Evolutionary conservation across 345 rosid genomes (phyloP).

Genomic region (Triadica sebifera): DNA sequence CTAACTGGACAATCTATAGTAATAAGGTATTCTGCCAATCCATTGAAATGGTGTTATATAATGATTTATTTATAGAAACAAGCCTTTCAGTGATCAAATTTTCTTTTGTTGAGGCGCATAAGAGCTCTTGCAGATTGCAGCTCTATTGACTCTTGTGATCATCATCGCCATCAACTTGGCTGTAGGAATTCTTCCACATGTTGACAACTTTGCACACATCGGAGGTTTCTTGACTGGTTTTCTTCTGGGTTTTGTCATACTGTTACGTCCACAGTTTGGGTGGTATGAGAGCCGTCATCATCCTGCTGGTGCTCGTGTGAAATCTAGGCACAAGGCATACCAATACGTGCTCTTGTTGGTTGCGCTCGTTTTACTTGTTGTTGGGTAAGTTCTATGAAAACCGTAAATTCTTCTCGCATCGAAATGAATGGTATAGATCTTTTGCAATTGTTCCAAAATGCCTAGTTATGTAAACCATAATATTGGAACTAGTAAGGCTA

Average conservation of each 20-base stretch:
- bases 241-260: slow-evolving; percentile 73
- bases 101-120: not conserved
- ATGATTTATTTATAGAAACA: no score
- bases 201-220: slow-evolving; percentile 90
- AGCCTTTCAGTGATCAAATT: not conserved
- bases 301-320: slow-evolving; percentile 46
- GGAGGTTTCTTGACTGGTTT: slow-evolving; percentile 85
- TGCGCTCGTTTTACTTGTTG: slow-evolving; percentile 49
- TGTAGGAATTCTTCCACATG: slow-evolving; percentile 85
- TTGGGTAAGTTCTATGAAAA: slow-evolving; percentile 49
- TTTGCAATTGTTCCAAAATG: no score
- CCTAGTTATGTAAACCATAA: no score
- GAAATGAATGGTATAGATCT: no score
- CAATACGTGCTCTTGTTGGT: slow-evolving; percentile 56
- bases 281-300: slow-evolving; percentile 53
- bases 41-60: no score
- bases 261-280: slow-evolving; percentile 89
- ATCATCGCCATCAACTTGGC: slow-evolving; percentile 71
- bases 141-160: slow-evolving; percentile 57
- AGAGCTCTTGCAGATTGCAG: slow-evolving; percentile 61
- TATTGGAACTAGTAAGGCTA: no score
- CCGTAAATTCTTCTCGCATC: no score
- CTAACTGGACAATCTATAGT: slow-evolving; percentile 82
- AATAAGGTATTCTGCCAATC: slow-evolving; percentile 53
- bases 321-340: slow-evolving; percentile 68